These are phyloP conservation scores for Leptographium procerum DNA, from an alignment of 2,329 filamentous ascomycete genomes.

Conservation along the genomic window DNA sequence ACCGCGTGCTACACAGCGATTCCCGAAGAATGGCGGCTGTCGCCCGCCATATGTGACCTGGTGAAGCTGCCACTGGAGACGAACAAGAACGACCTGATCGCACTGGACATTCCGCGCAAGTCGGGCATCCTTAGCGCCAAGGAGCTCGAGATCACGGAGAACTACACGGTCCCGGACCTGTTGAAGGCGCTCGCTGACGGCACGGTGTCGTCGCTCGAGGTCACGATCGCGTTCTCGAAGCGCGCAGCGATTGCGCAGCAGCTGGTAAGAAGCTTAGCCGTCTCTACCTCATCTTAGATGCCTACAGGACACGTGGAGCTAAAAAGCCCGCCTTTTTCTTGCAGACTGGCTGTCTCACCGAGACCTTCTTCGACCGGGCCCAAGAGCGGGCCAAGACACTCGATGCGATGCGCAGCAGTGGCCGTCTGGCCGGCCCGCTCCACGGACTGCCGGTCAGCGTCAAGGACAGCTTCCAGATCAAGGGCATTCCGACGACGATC, in stretches of 20 bases:
- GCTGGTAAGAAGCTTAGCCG: neutral
- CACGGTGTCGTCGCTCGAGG: neutral
- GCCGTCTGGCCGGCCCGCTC: slow-evolving; percentile 21
- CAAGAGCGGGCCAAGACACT: slow-evolving; percentile 19
- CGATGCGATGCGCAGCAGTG: slow-evolving; percentile 18
- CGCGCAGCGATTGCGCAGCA: neutral
- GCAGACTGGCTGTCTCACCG: slow-evolving; percentile 25
- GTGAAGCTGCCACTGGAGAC: neutral
- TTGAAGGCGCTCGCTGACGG: neutral
- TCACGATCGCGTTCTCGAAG: neutral
- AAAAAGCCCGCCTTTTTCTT: neutral
- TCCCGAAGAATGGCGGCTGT: neutral
- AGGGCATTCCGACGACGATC: slow-evolving; percentile 24
- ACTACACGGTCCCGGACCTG: neutral
- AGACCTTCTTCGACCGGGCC: slow-evolving; percentile 23
- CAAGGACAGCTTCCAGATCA: slow-evolving; percentile 34
- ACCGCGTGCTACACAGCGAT: neutral
- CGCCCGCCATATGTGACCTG: neutral
- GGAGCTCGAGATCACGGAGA: neutral
- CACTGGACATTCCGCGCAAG: neutral
- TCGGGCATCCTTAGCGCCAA: neutral
- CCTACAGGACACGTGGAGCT: too few species aligned
- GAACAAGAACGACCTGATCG: neutral
- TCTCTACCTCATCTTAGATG: neutral
- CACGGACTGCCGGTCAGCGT: slow-evolving; percentile 35